Evolutionary conservation across 768 basidiomycete genomes (phyloP).

Genomic region (Astraeus odoratus): DNA sequence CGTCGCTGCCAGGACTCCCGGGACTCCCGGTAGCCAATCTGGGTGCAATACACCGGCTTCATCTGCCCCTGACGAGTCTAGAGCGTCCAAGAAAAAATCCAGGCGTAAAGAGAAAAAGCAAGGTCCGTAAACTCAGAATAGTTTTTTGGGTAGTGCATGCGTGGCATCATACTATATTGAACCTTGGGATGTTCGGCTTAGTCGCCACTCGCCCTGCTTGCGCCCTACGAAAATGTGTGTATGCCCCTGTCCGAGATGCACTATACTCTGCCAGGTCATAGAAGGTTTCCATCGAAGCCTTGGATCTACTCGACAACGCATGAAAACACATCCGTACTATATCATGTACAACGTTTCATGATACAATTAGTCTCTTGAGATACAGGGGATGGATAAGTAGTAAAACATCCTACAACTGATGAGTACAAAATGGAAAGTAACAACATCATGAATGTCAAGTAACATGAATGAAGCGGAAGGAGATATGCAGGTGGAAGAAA

Average conservation of each 20-base stretch:
- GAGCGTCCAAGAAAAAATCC: constrained; percentile 27
- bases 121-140: constrained; percentile 2
- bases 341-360: constrained; percentile 1
- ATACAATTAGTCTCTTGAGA: constrained; percentile 12
- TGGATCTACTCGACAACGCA: too few relatives aligned
- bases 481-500: too few relatives aligned
- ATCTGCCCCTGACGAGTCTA: constrained; percentile 17
- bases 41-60: constrained; percentile 18
- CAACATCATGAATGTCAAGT: constrained; percentile 8
- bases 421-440: constrained; percentile 11
- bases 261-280: too few relatives aligned
- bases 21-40: constrained; percentile 2
- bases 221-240: too few relatives aligned
- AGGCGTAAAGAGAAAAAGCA: constrained; percentile 27
- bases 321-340: constrained; percentile 6
- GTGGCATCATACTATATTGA: too few relatives aligned
- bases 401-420: constrained; percentile 10
- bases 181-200: too few relatives aligned
- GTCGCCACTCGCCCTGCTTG: too few relatives aligned
- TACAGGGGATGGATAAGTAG: constrained; percentile 10
- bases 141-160: too few relatives aligned
- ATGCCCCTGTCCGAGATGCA: too few relatives aligned
- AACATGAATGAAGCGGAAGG: constrained; percentile 7
- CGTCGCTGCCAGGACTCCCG: not conserved
- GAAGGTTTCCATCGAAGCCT: too few relatives aligned